phyloP scores from a whole-genome alignment of 2,329 filamentous ascomycete species.

The Verticillium zaregamsianum region DNA sequence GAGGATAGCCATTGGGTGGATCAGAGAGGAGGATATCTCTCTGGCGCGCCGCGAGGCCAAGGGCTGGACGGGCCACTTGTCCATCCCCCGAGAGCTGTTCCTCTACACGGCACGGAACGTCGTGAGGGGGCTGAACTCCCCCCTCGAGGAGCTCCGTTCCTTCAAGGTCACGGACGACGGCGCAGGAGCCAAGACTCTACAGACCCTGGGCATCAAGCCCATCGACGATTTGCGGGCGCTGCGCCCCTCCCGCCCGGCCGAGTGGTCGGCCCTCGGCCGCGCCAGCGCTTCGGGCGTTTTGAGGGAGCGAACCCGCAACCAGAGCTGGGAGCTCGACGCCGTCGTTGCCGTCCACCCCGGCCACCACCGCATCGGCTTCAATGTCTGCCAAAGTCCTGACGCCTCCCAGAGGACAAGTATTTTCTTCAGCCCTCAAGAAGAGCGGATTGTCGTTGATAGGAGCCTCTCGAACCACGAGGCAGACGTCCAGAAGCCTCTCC shows the following conservation, averaged over 20 bases:
- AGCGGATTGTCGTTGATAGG: constrained; percentile 36
- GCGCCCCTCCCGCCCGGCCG: constrained; percentile 8
- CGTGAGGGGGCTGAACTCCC: constrained; percentile 26
- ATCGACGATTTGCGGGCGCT: constrained; percentile 17
- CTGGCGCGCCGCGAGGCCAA: constrained; percentile 35
- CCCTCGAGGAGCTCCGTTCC: constrained; percentile 34
- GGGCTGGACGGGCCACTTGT: constrained; percentile 45
- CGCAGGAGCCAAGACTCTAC: constrained; percentile 25
- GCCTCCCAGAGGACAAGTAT: constrained; percentile 28
- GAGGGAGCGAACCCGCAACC: constrained; percentile 2
- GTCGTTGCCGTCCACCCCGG: constrained; percentile 12
- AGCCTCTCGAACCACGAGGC: constrained; percentile 23
- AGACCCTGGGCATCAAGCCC: constrained; percentile 36
- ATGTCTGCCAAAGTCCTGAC: constrained; percentile 21
- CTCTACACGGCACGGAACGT: constrained; percentile 33
- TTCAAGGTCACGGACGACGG: constrained; percentile 21
- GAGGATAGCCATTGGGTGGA: constrained; percentile 43
- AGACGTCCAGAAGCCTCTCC: constrained; percentile 28
- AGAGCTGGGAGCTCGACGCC: constrained; percentile 20
- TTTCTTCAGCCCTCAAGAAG: constrained; percentile 28
- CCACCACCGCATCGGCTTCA: constrained; percentile 14
- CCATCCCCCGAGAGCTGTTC: constrained; percentile 38
- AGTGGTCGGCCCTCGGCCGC: constrained; percentile 10
- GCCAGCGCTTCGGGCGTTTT: not conserved
- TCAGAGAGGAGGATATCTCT: constrained; percentile 45